Percentiles rank a stretch among this genome's conserved stretches.
phyloP scores from a whole-genome alignment of 768 basidiomycete genomes.

The Baorangia bicolor region DNA sequence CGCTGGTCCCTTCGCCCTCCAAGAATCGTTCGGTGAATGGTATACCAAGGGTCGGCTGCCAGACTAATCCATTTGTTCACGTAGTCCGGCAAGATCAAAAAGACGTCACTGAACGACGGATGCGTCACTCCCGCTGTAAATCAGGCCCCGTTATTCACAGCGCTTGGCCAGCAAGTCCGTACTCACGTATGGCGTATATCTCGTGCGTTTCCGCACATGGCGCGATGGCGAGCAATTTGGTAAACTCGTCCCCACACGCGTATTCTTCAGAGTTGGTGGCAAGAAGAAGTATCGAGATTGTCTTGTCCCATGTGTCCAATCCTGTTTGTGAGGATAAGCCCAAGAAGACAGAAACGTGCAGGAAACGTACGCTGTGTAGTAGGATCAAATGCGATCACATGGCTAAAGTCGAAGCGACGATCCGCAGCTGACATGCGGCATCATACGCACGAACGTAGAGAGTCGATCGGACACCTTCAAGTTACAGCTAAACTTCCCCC shows the following conservation, averaged over 20 bases:
- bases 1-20: background rate
- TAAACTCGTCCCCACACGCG: conserved; percentile 36
- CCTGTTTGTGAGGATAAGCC: conserved; percentile 21
- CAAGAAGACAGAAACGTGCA: conserved; percentile 14
- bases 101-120: conserved; percentile 37
- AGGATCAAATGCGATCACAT: conserved; percentile 31
- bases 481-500: conserved; percentile 33
- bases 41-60: conserved; percentile 12
- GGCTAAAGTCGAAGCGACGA: conserved; percentile 23
- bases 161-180: background rate
- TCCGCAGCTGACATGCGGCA: conserved; percentile 13
- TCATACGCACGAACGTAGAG: background rate
- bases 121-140: conserved; percentile 30
- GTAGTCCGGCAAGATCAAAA: conserved; percentile 32
- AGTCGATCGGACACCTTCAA: background rate
- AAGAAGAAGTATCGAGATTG: conserved; percentile 34
- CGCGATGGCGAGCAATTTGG: conserved; percentile 31
- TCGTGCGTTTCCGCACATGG: conserved; percentile 8
- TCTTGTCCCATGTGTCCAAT: conserved; percentile 26
- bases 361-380: conserved; percentile 25
- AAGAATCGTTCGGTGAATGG: conserved; percentile 25
- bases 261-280: conserved; percentile 44
- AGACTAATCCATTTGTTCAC: conserved; percentile 30
- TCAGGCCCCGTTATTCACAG: background rate
- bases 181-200: conserved; percentile 16